phyloP scores from a whole-genome alignment of 1,284 basidiomycete species.

The Peniophora sp. region DNA sequence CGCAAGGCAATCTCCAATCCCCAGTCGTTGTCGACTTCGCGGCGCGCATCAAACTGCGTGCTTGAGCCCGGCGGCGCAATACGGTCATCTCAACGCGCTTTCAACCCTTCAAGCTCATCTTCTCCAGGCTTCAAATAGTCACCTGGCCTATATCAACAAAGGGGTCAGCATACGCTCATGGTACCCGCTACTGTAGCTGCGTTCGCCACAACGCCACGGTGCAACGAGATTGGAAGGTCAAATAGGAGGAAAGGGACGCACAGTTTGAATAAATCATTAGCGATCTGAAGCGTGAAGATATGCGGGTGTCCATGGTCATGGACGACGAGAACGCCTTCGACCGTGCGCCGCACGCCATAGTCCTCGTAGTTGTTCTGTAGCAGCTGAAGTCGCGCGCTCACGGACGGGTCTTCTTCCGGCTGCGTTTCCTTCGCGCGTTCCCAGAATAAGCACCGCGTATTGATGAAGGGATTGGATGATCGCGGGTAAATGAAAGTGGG shows the following conservation, averaged over 20 bases:
- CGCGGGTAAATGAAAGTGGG: background rate
- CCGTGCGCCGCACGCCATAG: constrained; percentile 89
- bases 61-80: constrained; percentile 69
- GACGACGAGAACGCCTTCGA: constrained; percentile 95
- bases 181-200: too few species aligned
- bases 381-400: constrained; percentile 81
- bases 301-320: constrained; percentile 94
- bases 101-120: constrained; percentile 86
- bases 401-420: constrained; percentile 94
- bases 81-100: constrained; percentile 80
- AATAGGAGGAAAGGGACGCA: constrained; percentile 37
- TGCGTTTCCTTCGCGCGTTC: constrained; percentile 84
- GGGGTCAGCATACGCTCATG: too few species aligned
- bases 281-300: constrained; percentile 96
- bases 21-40: constrained; percentile 84
- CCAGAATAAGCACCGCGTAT: too few species aligned
- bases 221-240: too few species aligned
- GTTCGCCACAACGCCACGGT: too few species aligned
- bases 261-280: constrained; percentile 98
- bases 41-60: constrained; percentile 61
- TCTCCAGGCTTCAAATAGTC: constrained; percentile 96
- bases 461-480: too few species aligned
- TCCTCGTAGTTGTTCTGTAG: constrained; percentile 96
- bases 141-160: constrained; percentile 79
- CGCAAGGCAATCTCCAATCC: constrained; percentile 88